phyloP scores from a whole-genome alignment of 164 flowering plant genomes.

The Buxus sempervirens region DNA sequence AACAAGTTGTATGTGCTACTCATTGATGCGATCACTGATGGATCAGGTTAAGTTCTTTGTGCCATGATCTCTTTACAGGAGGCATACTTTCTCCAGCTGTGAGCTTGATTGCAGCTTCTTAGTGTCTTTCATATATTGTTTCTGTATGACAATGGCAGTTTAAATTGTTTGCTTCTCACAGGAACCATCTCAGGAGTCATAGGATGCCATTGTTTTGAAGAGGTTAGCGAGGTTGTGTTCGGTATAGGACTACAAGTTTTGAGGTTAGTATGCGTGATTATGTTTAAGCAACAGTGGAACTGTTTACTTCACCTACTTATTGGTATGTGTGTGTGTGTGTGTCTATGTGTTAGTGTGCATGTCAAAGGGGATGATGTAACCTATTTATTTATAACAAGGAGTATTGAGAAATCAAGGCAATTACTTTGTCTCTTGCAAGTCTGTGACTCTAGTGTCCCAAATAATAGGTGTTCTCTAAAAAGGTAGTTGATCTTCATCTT shows the following conservation, averaged over 20 bases:
- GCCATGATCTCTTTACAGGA: slow-evolving; percentile 15
- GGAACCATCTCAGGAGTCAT: slow-evolving; percentile 33
- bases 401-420: slow-evolving; percentile 47
- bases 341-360: slow-evolving; percentile 36
- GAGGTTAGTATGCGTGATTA: slow-evolving; percentile 40
- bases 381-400: slow-evolving; percentile 51
- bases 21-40: slow-evolving; percentile 29
- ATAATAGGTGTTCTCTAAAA: slow-evolving; percentile 27
- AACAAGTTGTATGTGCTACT: slow-evolving; percentile 48
- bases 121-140: background rate
- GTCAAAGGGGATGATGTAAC: slow-evolving; percentile 26
- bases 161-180: slow-evolving; percentile 22
- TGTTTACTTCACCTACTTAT: slow-evolving; percentile 1
- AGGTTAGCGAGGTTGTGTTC: slow-evolving; percentile 48
- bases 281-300: background rate
- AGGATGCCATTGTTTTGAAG: slow-evolving; percentile 51
- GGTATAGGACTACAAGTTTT: slow-evolving; percentile 67
- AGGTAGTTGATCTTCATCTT: slow-evolving; percentile 33
- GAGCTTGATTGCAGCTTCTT: background rate
- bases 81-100: slow-evolving; percentile 2
- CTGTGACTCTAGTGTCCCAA: slow-evolving; percentile 21
- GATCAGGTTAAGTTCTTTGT: slow-evolving; percentile 52
- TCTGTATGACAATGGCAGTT: background rate
- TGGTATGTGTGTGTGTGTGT: background rate
- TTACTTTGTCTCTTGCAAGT: slow-evolving; percentile 37